Percentiles rank a stretch among this genome's conserved stretches.
These are phyloP conservation scores for Epicoccum nigrum DNA, from an alignment of 2,329 filamentous ascomycete species.

Conservation along the genomic window DNA sequence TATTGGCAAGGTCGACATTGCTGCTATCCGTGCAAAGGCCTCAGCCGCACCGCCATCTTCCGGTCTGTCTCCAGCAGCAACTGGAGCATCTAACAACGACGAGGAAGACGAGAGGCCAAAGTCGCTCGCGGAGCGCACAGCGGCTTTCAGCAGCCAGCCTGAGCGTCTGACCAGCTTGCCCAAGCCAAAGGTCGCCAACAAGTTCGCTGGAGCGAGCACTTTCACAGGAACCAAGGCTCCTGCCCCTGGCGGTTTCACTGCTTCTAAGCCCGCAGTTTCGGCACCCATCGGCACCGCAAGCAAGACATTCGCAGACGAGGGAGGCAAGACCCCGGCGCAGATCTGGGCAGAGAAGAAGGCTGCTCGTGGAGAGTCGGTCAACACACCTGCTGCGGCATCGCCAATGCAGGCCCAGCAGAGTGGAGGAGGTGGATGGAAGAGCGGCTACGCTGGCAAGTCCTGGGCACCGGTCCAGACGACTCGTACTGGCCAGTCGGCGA, in stretches of 20 bases:
- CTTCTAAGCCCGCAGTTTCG: conserved; percentile 64
- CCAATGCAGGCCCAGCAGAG: conserved; percentile 67
- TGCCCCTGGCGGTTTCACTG: conserved; percentile 70
- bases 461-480: conserved; percentile 85
- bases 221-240: conserved; percentile 92
- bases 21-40: conserved; percentile 84
- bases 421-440: conserved; percentile 82
- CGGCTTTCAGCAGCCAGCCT: conserved; percentile 71
- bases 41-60: conserved; percentile 56
- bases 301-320: conserved; percentile 91
- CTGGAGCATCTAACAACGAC: conserved; percentile 54
- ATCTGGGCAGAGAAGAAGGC: conserved; percentile 98
- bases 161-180: conserved; percentile 86
- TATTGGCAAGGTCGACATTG: conserved; percentile 95
- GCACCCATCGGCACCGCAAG: conserved; percentile 79
- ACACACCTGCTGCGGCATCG: conserved; percentile 52
- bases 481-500: conserved; percentile 68
- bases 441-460: conserved; percentile 85
- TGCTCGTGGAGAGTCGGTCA: conserved; percentile 67
- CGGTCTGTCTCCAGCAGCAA: conserved; percentile 52
- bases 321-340: conserved; percentile 95
- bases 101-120: conserved; percentile 56
- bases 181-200: conserved; percentile 94
- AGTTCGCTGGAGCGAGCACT: conserved; percentile 72
- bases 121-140: conserved; percentile 75